Conservation (phyloP, 108 stramenopile genomes). For the Fistulifera pelliculosa region DNA sequence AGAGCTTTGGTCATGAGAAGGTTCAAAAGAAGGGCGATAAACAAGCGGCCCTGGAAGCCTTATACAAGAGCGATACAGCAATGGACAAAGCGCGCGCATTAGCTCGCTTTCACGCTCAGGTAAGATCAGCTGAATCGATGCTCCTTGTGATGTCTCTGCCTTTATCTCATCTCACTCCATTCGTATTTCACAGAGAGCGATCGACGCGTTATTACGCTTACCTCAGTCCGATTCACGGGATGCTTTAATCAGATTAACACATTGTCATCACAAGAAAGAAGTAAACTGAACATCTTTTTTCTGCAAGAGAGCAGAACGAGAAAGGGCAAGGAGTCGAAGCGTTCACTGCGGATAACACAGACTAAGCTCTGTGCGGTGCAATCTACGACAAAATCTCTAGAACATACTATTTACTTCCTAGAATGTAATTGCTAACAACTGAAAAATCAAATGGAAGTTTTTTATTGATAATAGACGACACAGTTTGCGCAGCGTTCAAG, state of each 20-base stretch:
- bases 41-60: constrained; percentile 69
- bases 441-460: too few relatives aligned
- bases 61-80: constrained; percentile 72
- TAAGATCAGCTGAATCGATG: constrained; percentile 14
- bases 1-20: constrained; percentile 82
- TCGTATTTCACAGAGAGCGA: constrained; percentile 43
- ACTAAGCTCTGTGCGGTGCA: too few relatives aligned
- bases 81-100: constrained; percentile 83
- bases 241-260: constrained; percentile 77
- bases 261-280: constrained; percentile 89
- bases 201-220: constrained; percentile 78
- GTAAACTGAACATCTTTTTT: constrained; percentile 20
- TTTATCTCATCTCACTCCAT: neutral
- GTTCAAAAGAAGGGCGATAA: constrained; percentile 93
- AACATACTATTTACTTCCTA: too few relatives aligned
- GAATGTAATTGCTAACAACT: too few relatives aligned
- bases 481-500: too few relatives aligned
- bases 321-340: too few relatives aligned
- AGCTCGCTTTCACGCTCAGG: constrained; percentile 88
- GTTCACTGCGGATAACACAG: too few relatives aligned
- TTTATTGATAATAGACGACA: too few relatives aligned
- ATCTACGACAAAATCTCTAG: too few relatives aligned
- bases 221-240: constrained; percentile 84
- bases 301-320: too few relatives aligned
- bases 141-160: neutral